These are phyloP conservation scores for Scedosporium boydii DNA, from an alignment of 2,329 filamentous ascomycete species.

Conservation along the genomic window DNA sequence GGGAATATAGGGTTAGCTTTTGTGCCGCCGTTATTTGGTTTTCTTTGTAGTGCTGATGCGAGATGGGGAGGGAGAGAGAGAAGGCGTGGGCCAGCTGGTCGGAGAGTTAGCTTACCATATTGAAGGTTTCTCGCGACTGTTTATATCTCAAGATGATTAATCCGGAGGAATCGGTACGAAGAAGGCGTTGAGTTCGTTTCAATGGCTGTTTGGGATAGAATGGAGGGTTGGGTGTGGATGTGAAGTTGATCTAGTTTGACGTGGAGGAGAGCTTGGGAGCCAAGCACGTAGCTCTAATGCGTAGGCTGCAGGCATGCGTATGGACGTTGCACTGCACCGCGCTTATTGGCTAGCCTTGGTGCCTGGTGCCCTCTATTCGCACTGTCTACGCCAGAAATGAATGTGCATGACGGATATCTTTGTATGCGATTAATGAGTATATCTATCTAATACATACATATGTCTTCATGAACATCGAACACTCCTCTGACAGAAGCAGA, in stretches of 20 bases:
- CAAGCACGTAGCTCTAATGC: background rate
- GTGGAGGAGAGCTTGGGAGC: background rate
- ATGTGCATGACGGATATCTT: background rate
- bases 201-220: background rate
- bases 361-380: background rate
- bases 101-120: background rate
- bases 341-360: background rate
- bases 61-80: constrained; percentile 6
- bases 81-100: background rate
- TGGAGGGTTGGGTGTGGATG: background rate
- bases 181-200: background rate
- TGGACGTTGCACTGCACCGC: background rate
- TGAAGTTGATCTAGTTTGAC: background rate
- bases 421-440: background rate
- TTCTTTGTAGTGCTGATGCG: background rate
- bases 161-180: background rate
- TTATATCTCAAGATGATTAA: background rate
- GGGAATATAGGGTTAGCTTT: constrained; percentile 3
- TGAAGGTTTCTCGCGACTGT: background rate
- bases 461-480: background rate
- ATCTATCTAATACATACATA: no score
- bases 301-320: background rate
- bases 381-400: background rate
- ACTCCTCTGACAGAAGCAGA: no score
- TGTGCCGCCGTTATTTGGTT: background rate